A percentile compares a stretch with the other conserved stretches of the same genome.
These are phyloP conservation scores for Sicyos edulis DNA, from an alignment of 306 rosid genomes.

Conservation along the genomic window DNA sequence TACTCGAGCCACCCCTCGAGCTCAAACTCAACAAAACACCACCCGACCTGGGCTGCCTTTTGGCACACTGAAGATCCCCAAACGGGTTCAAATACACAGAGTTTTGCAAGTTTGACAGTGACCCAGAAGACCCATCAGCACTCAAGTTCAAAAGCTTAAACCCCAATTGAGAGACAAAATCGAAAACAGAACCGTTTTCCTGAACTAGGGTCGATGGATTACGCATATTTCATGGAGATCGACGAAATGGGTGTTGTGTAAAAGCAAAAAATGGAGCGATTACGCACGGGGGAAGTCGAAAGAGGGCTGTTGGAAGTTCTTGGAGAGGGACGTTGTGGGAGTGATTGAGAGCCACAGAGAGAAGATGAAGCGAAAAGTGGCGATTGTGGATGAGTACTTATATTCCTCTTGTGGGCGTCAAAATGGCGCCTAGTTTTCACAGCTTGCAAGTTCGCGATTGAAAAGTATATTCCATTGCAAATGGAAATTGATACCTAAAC, in stretches of 20 bases:
- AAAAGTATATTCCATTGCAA: slow-evolving; percentile 14
- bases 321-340: neutral
- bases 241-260: slow-evolving; percentile 14
- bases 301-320: neutral
- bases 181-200: slow-evolving; percentile 39
- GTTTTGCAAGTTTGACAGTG: slow-evolving; percentile 26
- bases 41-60: slow-evolving; percentile 26
- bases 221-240: slow-evolving; percentile 36
- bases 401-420: neutral
- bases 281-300: neutral
- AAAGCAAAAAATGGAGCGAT: neutral
- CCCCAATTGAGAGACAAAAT: slow-evolving; percentile 52
- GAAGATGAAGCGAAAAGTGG: neutral
- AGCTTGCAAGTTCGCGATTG: neutral
- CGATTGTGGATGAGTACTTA: neutral
- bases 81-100: slow-evolving; percentile 35
- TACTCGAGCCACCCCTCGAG: slow-evolving; percentile 25
- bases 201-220: slow-evolving; percentile 38
- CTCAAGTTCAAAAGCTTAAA: slow-evolving; percentile 29
- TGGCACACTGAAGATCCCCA: slow-evolving; percentile 21
- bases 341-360: slow-evolving; percentile 13
- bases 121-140: slow-evolving; percentile 40
- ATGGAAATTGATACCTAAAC: slow-evolving; percentile 15
- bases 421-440: slow-evolving; percentile 15
- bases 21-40: slow-evolving; percentile 43